A percentile compares a stretch with the other conserved stretches of the same genome.
These are phyloP conservation scores for Cicer arietinum DNA, from an alignment of 306 rosid species.

Conservation along the genomic window DNA sequence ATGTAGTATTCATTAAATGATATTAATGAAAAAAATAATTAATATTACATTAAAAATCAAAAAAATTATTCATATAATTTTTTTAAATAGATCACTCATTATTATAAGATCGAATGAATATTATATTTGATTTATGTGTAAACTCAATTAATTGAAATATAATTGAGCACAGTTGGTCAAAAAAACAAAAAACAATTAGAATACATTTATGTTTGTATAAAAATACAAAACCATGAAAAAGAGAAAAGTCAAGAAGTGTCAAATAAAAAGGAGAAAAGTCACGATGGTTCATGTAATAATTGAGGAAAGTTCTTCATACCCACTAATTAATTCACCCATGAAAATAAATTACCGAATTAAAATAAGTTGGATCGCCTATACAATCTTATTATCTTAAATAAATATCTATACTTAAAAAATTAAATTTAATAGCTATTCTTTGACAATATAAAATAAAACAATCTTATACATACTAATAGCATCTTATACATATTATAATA, in stretches of 20 bases:
- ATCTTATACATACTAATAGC: too few relatives aligned
- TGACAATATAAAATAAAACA: too few relatives aligned
- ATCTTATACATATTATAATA: too few relatives aligned
- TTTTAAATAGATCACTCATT: too few relatives aligned
- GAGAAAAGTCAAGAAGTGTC: neutral
- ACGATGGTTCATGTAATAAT: slow-evolving; percentile 5
- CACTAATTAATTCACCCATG: neutral
- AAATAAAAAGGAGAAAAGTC: neutral
- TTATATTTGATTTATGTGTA: neutral
- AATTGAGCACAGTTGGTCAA: neutral
- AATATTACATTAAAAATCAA: too few relatives aligned
- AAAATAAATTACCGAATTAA: slow-evolving; percentile 12
- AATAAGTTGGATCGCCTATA: neutral
- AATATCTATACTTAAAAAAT: neutral
- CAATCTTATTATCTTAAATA: neutral
- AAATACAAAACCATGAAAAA: neutral
- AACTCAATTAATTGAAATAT: neutral
- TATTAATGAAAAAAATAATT: too few relatives aligned
- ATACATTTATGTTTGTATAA: neutral
- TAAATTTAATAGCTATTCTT: too few relatives aligned
- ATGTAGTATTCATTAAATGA: too few relatives aligned
- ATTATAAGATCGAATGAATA: too few relatives aligned
- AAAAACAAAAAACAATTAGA: too few relatives aligned
- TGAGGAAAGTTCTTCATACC: neutral
- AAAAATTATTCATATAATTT: too few relatives aligned